Evolutionary conservation across 2,329 filamentous ascomycete species (phyloP).

Genomic region (Decorospora gaudefroyi): DNA sequence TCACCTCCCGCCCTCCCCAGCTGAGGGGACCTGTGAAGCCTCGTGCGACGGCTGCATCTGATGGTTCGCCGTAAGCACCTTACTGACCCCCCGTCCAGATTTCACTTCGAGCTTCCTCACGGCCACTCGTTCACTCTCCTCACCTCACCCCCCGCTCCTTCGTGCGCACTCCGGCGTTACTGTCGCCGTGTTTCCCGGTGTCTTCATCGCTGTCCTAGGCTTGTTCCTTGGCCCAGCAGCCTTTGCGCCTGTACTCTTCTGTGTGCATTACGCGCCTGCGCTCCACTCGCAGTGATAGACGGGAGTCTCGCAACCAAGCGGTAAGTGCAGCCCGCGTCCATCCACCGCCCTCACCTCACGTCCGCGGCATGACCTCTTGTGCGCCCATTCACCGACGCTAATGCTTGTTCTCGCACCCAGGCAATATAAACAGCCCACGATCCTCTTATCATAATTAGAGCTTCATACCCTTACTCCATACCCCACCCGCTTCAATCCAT

Average conservation of each 20-base stretch:
- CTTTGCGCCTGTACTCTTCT: conserved; percentile 29
- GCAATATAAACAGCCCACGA: conserved; percentile 27
- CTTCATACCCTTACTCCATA: conserved; percentile 30
- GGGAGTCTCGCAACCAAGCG: conserved; percentile 20
- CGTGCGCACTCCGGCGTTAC: conserved; percentile 41
- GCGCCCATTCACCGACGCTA: conserved; percentile 35
- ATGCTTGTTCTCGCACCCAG: conserved; percentile 28
- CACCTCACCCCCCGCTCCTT: conserved; percentile 18
- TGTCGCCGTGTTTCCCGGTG: conserved; percentile 38
- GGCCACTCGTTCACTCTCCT: conserved; percentile 39
- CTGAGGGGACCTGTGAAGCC: conserved; percentile 24
- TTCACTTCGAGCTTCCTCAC: conserved; percentile 36
- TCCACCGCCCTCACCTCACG: conserved; percentile 14
- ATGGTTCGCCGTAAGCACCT: conserved; percentile 30
- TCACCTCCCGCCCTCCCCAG: too few relatives aligned
- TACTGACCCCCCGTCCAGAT: conserved; percentile 40
- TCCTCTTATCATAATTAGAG: conserved; percentile 40
- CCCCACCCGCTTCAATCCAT: conserved; percentile 16
- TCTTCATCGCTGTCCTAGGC: conserved; percentile 30
- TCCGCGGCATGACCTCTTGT: conserved; percentile 13
- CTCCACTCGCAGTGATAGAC: conserved; percentile 23
- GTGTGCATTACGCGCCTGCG: conserved; percentile 23
- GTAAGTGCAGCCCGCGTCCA: conserved; percentile 37
- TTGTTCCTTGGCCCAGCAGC: conserved; percentile 19
- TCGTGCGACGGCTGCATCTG: conserved; percentile 43